Conservation (phyloP, 2,329 filamentous ascomycete genomes). For the Alternaria alternata region DNA sequence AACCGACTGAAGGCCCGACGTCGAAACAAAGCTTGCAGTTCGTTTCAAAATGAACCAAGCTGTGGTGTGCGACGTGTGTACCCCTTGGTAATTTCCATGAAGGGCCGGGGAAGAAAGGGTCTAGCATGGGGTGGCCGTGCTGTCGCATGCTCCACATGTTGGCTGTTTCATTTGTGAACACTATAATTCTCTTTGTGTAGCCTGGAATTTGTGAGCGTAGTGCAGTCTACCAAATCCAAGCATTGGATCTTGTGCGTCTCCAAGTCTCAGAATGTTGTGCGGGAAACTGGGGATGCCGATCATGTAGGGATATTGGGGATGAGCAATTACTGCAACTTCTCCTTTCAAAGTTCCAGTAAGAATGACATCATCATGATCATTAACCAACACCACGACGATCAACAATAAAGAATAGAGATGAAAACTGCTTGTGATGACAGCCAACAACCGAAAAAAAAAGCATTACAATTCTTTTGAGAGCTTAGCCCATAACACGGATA, state of each 20-base stretch:
- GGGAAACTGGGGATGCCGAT: not conserved
- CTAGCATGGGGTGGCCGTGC: not conserved
- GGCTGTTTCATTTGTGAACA: not conserved
- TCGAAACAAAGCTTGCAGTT: not conserved
- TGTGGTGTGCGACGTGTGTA: not conserved
- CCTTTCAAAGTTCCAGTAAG: not conserved
- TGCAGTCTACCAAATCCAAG: not conserved
- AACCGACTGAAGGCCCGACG: not conserved
- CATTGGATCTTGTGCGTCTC: not conserved
- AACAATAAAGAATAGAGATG: not conserved
- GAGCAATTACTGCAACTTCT: not conserved
- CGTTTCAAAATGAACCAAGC: not conserved
- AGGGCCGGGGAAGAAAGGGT: not conserved
- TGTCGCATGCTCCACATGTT: not conserved
- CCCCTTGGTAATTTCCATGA: not conserved
- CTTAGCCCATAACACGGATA: not conserved
- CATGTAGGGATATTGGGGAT: not conserved
- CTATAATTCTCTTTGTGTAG: not conserved
- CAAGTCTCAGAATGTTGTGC: not conserved
- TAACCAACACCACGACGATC: not conserved
- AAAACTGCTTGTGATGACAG: not conserved
- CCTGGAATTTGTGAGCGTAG: not conserved
- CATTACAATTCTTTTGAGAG: not conserved
- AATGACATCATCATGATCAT: conserved; percentile 11
- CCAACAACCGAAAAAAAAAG: not conserved